Evolutionary conservation across 2,329 filamentous ascomycete genomes (phyloP).

Genomic region (Chrysosporium keratinophilum): DNA sequence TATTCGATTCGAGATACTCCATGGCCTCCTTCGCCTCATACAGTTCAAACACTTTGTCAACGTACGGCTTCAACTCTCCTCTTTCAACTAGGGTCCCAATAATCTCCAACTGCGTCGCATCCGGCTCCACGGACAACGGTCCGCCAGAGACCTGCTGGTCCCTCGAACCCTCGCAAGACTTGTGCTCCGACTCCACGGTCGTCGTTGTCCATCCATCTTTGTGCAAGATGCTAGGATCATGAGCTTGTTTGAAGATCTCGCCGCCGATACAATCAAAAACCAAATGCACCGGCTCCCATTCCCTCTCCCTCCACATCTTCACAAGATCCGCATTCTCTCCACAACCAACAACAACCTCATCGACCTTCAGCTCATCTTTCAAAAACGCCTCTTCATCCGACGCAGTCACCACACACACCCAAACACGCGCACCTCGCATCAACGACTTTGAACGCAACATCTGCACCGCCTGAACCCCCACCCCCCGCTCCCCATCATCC

Average conservation of each 20-base stretch:
- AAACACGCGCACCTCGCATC: conserved; percentile 23
- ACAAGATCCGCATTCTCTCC: conserved; percentile 22
- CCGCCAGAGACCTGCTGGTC: conserved; percentile 19
- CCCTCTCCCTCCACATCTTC: conserved; percentile 23
- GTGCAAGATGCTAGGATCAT: conserved; percentile 26
- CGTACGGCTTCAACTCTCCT: conserved; percentile 26
- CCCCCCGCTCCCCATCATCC: conserved; percentile 27
- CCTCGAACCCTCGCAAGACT: neutral
- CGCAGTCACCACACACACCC: conserved; percentile 33
- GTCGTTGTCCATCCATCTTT: conserved; percentile 23
- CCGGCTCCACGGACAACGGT: conserved; percentile 31
- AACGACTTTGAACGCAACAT: conserved; percentile 28
- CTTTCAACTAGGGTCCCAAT: conserved; percentile 30
- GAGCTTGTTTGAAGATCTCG: conserved; percentile 26
- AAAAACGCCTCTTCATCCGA: conserved; percentile 22
- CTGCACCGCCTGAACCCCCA: conserved; percentile 31
- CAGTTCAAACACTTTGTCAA: conserved; percentile 28
- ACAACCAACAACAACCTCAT: conserved; percentile 28
- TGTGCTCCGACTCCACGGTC: conserved; percentile 7
- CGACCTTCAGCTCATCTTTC: conserved; percentile 23
- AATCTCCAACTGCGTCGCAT: conserved; percentile 25
- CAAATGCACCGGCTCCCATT: conserved; percentile 31
- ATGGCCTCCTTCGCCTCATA: conserved; percentile 28
- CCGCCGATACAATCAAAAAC: conserved; percentile 33
- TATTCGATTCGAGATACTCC: conserved; percentile 23